Base-by-base conservation (phyloP, 2,329 filamentous ascomycete species). In the Neonectria sp. region DNA sequence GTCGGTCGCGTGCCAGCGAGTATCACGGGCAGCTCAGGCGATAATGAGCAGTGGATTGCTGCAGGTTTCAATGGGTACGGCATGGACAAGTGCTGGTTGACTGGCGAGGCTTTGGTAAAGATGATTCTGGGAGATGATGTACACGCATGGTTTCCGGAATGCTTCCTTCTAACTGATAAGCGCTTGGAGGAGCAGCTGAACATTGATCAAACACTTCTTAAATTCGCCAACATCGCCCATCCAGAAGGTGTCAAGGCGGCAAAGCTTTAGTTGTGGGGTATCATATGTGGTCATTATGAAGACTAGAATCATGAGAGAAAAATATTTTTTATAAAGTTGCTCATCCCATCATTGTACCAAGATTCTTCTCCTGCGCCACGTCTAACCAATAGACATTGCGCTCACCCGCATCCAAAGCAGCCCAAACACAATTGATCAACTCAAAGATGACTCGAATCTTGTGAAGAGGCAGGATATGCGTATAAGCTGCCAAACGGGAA, bases 81-180 rank as follows among this genome's bases (percentile, higher is more conserved):
- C 3, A 87, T 87, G 84, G 81, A 82, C 3, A 83, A 82, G 74
- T 83, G 84, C 4, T 87, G 85, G 85, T 79, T 85, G 3, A 84
- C 79, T 27, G 86, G 84, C 0, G 79, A 79, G 25, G 85, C 84
- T 0, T 57, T 79, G 43, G 75, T 68, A 0, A 72, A 70, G 6
- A 76, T 76, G 72, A 63, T 78, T 6, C 55, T 77, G 1, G 73
- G 71, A 0, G 68, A 75, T 13, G 73, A 74, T 0, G 76, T 73
- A 5, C 67, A 57, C 2, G 69, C 46, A 6, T 79, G 71, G 72
- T 71, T 73, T 52, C 72, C 72, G 0, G 45, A 55, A 2, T 45
- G 46, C 2, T 73, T 68, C 24, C 27, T 73, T 1, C 4, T 73
- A 2, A 69, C 66, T 0, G 63, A 69, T 6, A 37, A 68, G 15